Evolutionary conservation across 2,329 filamentous ascomycete genomes (phyloP), one percentile per base, ranked within the genome.

Genomic region (Phaeosphaeriaceae sp.): DNA sequence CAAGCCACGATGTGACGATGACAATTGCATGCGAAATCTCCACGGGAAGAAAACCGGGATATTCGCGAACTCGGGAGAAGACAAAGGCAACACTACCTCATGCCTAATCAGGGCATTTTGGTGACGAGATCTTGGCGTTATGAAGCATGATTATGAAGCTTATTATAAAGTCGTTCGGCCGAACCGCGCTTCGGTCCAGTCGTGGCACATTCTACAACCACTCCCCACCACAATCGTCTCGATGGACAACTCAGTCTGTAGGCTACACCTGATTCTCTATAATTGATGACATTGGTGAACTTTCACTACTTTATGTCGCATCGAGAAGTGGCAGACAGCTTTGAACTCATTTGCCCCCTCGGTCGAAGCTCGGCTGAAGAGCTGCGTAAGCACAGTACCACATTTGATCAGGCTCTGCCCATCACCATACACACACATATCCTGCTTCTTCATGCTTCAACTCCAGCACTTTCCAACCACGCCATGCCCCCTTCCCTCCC

Each of bases 401-500:
- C 15, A 40, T 5, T 17, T 40, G 5, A 40, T n/a, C 11, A n/a
- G 13, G 36, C 36, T 40, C 36, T 7, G 17, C 7, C 36, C n/a
- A n/a, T 40, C 15, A 17, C 15, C 36, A 40, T 40, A n/a, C 36
- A n/a, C 36, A 40, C n/a, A n/a, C 36, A n/a, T 15, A n/a, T n/a
- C 13, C 11, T 40, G 36, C 11, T n/a, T 7, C 13, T 15, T 40
- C 17, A 40, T n/a, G 36, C 36, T 40, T 53, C 46, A 56, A 54
- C 48, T 24, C 65, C 63, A 25, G 53, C 48, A n/a, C 64, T 65
- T 53, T 75, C 68, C 44, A 76, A 48, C 71, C 71, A 76, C 51
- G 76, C 63, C 10, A 70, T 69, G 51, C 63, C 69, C 49, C 62
- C 66, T 41, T 61, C 41, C 11, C 59, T 56, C 3, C 54, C 66